Conservation (phyloP, 805 yeast genomes). For the Starmerella potacharoeniae region DNA sequence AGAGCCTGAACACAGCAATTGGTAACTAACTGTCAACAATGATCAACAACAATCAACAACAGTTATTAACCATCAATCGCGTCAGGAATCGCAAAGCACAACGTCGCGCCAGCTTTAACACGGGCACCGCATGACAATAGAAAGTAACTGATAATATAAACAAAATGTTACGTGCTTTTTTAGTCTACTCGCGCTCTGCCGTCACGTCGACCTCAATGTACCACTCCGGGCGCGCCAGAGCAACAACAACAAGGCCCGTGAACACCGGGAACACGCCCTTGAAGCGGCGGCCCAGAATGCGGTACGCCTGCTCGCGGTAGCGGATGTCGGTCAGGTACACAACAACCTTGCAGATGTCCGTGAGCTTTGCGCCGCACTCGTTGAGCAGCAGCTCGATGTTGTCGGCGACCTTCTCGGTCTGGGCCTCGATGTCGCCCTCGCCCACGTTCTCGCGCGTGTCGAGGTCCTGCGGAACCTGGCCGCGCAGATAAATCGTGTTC, state of each 20-base stretch:
- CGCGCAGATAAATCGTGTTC: constrained; percentile 18
- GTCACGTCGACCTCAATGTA: constrained; percentile 20
- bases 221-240: constrained; percentile 21
- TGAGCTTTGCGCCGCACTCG: constrained; percentile 16
- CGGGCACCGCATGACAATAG: no score
- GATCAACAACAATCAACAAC: no score
- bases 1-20: no score
- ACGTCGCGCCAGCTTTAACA: no score
- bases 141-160: no score
- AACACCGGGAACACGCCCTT: constrained; percentile 21
- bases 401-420: constrained; percentile 20
- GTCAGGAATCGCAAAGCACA: neutral
- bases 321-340: constrained; percentile 20
- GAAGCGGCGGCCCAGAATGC: constrained; percentile 16
- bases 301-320: constrained; percentile 18
- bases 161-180: neutral
- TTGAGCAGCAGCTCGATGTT: constrained; percentile 16
- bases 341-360: constrained; percentile 19
- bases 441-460: constrained; percentile 20
- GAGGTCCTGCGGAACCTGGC: constrained; percentile 21
- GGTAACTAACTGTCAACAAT: no score
- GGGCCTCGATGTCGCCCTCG: constrained; percentile 18
- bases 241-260: constrained; percentile 20
- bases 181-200: constrained; percentile 11
- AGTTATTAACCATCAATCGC: neutral